phyloP scores from a whole-genome alignment of 2,329 filamentous ascomycete species.

The Aphanoascus verrucosus region DNA sequence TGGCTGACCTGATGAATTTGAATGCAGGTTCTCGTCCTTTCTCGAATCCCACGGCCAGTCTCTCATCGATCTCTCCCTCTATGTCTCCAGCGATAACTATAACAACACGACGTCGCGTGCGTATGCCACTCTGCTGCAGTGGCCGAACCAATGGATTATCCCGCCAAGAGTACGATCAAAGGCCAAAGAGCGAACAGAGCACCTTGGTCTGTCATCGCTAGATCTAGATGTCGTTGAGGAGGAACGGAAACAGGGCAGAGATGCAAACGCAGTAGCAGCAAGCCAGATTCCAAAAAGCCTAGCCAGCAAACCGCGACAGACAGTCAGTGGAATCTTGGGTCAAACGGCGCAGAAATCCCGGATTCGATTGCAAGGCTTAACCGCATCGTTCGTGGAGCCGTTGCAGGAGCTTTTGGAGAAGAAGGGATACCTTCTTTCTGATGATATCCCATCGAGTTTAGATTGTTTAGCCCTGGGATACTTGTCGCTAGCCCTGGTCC shows the following conservation, averaged over 20 bases:
- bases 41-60: slow-evolving; percentile 63
- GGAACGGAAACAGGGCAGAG: slow-evolving; percentile 25
- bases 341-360: slow-evolving; percentile 58
- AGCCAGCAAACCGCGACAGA: slow-evolving; percentile 46
- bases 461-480: slow-evolving; percentile 78
- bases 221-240: slow-evolving; percentile 47
- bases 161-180: slow-evolving; percentile 61
- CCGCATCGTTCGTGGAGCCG: slow-evolving; percentile 59
- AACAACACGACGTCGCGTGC: slow-evolving; percentile 62
- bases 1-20: not conserved
- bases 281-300: slow-evolving; percentile 40
- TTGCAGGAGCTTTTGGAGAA: slow-evolving; percentile 52
- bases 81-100: slow-evolving; percentile 85
- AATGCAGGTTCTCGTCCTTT: slow-evolving; percentile 48
- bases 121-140: slow-evolving; percentile 68
- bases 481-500: slow-evolving; percentile 59
- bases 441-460: slow-evolving; percentile 46
- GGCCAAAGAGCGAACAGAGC: slow-evolving; percentile 59
- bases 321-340: slow-evolving; percentile 52
- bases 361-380: slow-evolving; percentile 66
- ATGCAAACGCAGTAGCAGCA: slow-evolving; percentile 29
- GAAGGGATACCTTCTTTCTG: slow-evolving; percentile 47
- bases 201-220: slow-evolving; percentile 57
- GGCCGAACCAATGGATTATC: slow-evolving; percentile 79
- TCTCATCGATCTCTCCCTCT: slow-evolving; percentile 76